Conservation (phyloP, 164 flowering plant species). For the Piper longum region DNA sequence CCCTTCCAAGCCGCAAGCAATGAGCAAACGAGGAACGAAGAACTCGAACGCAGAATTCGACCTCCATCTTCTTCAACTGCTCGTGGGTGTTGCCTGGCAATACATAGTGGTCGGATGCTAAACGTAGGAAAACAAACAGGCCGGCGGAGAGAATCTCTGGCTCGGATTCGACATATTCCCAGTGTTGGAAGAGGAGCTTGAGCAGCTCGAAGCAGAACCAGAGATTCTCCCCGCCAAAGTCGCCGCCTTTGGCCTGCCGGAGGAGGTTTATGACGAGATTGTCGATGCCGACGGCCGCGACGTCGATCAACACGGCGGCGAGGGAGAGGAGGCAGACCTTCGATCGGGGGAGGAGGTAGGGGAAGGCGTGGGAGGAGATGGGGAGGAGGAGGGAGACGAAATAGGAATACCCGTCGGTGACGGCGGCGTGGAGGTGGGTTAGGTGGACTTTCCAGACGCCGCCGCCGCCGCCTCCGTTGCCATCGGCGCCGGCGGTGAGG, state of each 20-base stretch:
- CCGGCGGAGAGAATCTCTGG: conserved; percentile 36
- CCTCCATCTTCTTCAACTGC: conserved; percentile 40
- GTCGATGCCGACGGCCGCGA: conserved; percentile 43
- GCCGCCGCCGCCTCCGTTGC: background rate
- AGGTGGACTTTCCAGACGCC: conserved; percentile 28
- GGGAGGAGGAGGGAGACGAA: conserved; percentile 29
- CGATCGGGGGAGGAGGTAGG: conserved; percentile 29
- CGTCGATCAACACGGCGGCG: conserved; percentile 34
- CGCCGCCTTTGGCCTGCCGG: conserved; percentile 73
- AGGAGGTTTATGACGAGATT: conserved; percentile 40
- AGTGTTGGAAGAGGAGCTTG: conserved; percentile 14
- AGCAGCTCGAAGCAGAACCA: conserved; percentile 59
- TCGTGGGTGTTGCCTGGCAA: conserved; percentile 21
- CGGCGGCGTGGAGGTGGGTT: conserved; percentile 55
- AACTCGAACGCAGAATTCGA: conserved; percentile 56
- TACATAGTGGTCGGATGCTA: conserved; percentile 58
- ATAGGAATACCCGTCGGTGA: conserved; percentile 57
- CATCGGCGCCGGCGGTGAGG: conserved; percentile 33
- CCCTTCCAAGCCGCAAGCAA: conserved; percentile 76
- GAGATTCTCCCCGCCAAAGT: conserved; percentile 57
- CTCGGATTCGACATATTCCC: conserved; percentile 4
- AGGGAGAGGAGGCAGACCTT: conserved; percentile 49
- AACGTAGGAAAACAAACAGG: conserved; percentile 46
- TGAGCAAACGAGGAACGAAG: conserved; percentile 49
- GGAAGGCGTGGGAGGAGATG: conserved; percentile 37